These are phyloP conservation scores for Claviceps spartinae DNA, from an alignment of 2,329 filamentous ascomycete genomes.

Conservation along the genomic window DNA sequence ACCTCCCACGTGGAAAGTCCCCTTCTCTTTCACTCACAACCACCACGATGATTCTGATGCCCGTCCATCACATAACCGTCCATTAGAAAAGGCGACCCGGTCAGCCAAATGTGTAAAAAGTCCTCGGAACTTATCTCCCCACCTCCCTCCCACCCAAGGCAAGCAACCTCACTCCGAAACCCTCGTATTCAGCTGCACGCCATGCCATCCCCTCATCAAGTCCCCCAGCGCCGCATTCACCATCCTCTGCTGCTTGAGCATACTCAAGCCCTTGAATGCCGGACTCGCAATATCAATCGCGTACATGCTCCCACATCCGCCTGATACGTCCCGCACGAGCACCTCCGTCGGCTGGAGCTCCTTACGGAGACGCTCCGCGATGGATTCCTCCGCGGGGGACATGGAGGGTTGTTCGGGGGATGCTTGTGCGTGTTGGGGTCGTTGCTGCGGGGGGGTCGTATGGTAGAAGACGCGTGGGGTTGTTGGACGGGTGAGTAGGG, in stretches of 20 bases:
- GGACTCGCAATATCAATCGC: conserved; percentile 63
- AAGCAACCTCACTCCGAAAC: conserved; percentile 16
- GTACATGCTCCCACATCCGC: conserved; percentile 81
- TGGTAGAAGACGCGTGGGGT: not conserved
- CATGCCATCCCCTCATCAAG: conserved; percentile 70
- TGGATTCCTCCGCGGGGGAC: conserved; percentile 40
- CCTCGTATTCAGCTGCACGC: conserved; percentile 65
- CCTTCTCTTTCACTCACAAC: too few species aligned
- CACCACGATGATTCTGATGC: too few species aligned
- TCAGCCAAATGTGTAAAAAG: too few species aligned
- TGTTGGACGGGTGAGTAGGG: too few species aligned
- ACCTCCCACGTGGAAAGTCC: too few species aligned
- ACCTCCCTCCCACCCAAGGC: too few species aligned
- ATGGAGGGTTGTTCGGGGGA: conserved; percentile 12
- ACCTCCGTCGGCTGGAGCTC: conserved; percentile 39
- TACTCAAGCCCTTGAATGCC: conserved; percentile 53
- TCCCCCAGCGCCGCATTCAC: conserved; percentile 64
- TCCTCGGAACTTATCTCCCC: too few species aligned
- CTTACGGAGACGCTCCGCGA: conserved; percentile 39
- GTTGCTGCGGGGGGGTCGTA: not conserved
- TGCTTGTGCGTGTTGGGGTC: not conserved
- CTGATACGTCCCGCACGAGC: conserved; percentile 65
- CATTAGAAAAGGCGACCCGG: too few species aligned
- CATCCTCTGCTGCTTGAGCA: conserved; percentile 72
- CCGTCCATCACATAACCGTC: too few species aligned